These are phyloP conservation scores for Hemisphaericaspora nanyangensis DNA, from an alignment of 805 yeast genomes.

Conservation along the genomic window DNA sequence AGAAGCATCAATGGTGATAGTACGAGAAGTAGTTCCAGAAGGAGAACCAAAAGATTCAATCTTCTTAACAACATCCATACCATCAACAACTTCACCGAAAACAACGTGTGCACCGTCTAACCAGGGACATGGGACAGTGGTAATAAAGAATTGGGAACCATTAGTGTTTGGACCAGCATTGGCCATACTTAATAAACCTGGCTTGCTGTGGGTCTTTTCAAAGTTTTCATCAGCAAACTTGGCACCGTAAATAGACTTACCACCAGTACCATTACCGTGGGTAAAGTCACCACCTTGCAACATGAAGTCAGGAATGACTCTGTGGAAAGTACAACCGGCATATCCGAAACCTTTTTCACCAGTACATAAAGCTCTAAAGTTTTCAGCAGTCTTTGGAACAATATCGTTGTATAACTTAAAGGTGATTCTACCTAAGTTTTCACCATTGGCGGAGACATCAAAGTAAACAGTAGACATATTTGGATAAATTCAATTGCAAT, in stretches of 20 bases:
- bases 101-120: slow-evolving; percentile 77
- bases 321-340: slow-evolving; percentile 87
- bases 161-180: slow-evolving; percentile 92
- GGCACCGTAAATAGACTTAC: slow-evolving; percentile 78
- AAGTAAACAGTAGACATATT: slow-evolving; percentile 79
- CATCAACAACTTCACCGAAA: slow-evolving; percentile 70
- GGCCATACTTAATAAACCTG: slow-evolving; percentile 88
- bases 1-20: slow-evolving; percentile 58
- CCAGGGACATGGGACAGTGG: slow-evolving; percentile 76
- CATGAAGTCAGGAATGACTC: slow-evolving; percentile 96
- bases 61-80: slow-evolving; percentile 55
- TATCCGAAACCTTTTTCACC: slow-evolving; percentile 95
- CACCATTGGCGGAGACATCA: slow-evolving; percentile 76
- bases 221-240: slow-evolving; percentile 69
- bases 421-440: slow-evolving; percentile 72
- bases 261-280: slow-evolving; percentile 86
- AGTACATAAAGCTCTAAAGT: slow-evolving; percentile 77
- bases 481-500: no score
- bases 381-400: slow-evolving; percentile 74
- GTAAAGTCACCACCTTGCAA: slow-evolving; percentile 70
- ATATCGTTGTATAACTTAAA: slow-evolving; percentile 62
- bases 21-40: slow-evolving; percentile 63
- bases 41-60: slow-evolving; percentile 63
- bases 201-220: slow-evolving; percentile 65
- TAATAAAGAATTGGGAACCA: slow-evolving; percentile 87